Conservation (phyloP, 2,329 filamentous ascomycete genomes). For the Nannizziopsis barbatae region DNA sequence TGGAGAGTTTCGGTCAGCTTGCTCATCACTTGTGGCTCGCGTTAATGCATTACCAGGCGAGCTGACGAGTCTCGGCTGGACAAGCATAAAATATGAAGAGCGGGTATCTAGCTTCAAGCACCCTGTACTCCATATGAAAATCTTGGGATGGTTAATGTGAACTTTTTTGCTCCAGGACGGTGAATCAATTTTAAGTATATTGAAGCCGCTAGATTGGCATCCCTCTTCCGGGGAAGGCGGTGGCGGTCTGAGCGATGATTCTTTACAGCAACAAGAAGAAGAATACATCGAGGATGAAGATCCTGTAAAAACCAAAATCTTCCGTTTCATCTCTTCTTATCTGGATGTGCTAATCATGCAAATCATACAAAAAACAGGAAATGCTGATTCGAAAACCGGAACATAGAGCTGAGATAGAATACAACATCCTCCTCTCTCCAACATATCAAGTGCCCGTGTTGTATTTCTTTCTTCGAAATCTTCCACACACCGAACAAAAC, state of each 20-base stretch:
- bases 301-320: constrained; percentile 8
- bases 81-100: constrained; percentile 4
- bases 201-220: background rate
- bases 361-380: constrained; percentile 7
- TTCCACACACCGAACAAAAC: constrained; percentile 45
- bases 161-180: constrained; percentile 2
- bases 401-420: constrained; percentile 44
- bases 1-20: constrained; percentile 10
- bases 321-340: background rate
- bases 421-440: constrained; percentile 64
- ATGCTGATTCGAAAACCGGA: constrained; percentile 4
- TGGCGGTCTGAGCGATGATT: background rate
- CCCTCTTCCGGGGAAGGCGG: background rate
- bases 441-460: constrained; percentile 65
- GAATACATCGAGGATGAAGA: constrained; percentile 9
- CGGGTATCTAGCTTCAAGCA: constrained; percentile 1
- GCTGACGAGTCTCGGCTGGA: constrained; percentile 5
- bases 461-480: constrained; percentile 58
- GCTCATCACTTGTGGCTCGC: constrained; percentile 1
- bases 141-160: too few relatives aligned
- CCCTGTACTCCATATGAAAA: too few relatives aligned
- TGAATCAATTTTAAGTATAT: constrained; percentile 6
- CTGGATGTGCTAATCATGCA: background rate
- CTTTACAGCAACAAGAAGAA: too few relatives aligned
- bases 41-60: background rate